phyloP scores from a whole-genome alignment of 345 rosid genomes.

The Excoecaria cochinchinensis region DNA sequence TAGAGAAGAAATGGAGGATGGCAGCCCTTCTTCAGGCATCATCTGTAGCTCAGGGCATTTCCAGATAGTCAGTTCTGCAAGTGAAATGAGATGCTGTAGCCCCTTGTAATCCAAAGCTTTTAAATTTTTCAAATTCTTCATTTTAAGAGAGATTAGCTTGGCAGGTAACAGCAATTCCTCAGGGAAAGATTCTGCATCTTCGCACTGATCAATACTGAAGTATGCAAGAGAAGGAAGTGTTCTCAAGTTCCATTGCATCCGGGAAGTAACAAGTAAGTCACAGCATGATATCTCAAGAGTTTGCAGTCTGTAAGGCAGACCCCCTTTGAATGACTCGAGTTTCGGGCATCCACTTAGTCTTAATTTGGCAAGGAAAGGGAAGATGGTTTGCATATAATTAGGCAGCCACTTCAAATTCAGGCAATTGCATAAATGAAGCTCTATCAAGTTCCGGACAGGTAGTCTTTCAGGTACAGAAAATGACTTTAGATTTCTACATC shows the following conservation, averaged over 20 bases:
- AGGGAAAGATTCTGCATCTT: constrained; percentile 20
- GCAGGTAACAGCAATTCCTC: constrained; percentile 11
- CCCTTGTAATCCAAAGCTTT: constrained; percentile 16
- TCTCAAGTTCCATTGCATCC: constrained; percentile 11
- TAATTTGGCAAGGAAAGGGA: constrained; percentile 14
- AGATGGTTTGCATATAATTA: background rate
- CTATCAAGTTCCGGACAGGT: background rate
- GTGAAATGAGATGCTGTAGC: constrained; percentile 14
- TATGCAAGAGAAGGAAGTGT: constrained; percentile 6
- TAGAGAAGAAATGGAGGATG: constrained; percentile 10
- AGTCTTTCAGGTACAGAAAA: constrained; percentile 4
- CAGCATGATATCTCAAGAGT: constrained; percentile 8
- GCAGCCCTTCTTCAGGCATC: constrained; percentile 16
- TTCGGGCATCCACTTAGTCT: constrained; percentile 8
- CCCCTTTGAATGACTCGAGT: constrained; percentile 15
- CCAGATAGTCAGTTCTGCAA: constrained; percentile 14
- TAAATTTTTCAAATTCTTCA: background rate
- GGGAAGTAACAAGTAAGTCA: constrained; percentile 5
- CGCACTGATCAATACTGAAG: background rate
- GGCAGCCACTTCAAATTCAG: constrained; percentile 13
- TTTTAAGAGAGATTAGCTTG: constrained; percentile 1
- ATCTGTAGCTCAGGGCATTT: constrained; percentile 17
- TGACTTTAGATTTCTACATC: constrained; percentile 13
- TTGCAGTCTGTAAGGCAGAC: constrained; percentile 16
- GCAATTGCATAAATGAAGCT: background rate